Percentiles rank a stretch among this genome's conserved stretches.
phyloP scores from a whole-genome alignment of 2,329 filamentous ascomycete species.

The Raffaelea albimanens region DNA sequence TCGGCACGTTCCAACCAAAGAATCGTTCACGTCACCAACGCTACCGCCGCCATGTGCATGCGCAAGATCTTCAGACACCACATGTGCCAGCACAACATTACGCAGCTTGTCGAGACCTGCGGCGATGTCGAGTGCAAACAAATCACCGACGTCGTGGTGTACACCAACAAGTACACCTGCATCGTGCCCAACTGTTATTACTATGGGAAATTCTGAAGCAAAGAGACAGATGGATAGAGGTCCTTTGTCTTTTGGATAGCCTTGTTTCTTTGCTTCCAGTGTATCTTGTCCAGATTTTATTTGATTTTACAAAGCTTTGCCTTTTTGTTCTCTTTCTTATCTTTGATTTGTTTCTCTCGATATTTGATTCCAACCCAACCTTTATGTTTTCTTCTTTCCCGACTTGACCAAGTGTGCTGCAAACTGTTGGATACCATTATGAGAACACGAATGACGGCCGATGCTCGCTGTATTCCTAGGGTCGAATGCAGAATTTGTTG shows the following conservation, averaged over 20 bases:
- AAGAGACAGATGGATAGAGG: not conserved
- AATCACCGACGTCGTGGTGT: conserved; percentile 13
- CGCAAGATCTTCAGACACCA: conserved; percentile 23
- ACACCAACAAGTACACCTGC: conserved; percentile 23
- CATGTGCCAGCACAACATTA: conserved; percentile 22
- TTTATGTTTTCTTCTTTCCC: not conserved
- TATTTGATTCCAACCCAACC: not conserved
- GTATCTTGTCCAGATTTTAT: no score
- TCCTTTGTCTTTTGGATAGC: not conserved
- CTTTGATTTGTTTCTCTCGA: not conserved
- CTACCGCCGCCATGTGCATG: conserved; percentile 15
- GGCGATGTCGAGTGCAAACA: conserved; percentile 18
- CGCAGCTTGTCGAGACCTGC: conserved; percentile 19
- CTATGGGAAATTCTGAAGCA: conserved; percentile 18
- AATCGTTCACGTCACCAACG: not conserved
- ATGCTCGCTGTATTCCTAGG: no score
- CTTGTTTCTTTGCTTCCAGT: not conserved
- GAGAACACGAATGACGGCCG: no score
- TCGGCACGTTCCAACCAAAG: not conserved
- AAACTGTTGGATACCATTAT: no score
- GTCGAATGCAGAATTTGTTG: no score
- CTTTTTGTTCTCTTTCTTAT: not conserved
- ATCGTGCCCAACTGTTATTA: conserved; percentile 17
- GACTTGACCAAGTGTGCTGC: not conserved
- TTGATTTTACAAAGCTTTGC: no score